Conservation (phyloP, 2,329 filamentous ascomycete genomes). For the Fusarium sp. region DNA sequence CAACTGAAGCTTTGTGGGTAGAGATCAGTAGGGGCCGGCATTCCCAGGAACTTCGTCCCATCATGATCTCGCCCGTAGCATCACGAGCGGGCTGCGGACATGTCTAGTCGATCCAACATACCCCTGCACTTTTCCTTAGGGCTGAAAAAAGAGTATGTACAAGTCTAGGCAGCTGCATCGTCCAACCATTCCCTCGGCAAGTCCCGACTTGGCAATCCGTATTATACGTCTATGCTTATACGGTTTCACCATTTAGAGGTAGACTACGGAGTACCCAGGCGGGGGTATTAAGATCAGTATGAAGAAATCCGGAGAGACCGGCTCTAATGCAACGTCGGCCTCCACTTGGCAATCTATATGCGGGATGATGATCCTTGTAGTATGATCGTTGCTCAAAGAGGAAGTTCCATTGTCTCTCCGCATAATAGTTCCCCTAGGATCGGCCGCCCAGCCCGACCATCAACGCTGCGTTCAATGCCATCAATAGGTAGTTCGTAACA, state of each 20-base stretch:
- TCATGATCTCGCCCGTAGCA: background rate
- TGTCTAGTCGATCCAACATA: background rate
- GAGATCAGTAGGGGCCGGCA: background rate
- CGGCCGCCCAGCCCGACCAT: background rate
- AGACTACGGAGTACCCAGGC: too few relatives aligned
- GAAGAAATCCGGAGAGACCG: background rate
- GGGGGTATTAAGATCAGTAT: too few relatives aligned
- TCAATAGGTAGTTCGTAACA: background rate
- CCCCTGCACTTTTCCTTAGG: background rate
- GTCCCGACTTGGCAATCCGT: background rate
- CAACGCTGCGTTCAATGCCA: background rate
- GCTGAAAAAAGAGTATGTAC: background rate
- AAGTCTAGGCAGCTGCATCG: rapidly evolving
- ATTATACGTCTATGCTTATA: background rate
- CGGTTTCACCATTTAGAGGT: rapidly evolving
- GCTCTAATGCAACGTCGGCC: background rate
- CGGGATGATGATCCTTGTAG: background rate
- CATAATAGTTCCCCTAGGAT: background rate
- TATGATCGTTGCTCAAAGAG: background rate
- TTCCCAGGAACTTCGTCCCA: background rate
- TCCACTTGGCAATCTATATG: background rate
- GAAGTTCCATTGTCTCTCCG: background rate
- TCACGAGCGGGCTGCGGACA: background rate
- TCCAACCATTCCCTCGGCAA: background rate
- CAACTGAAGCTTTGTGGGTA: background rate